Evolutionary conservation across 305 asterid genomes (phyloP).

Genomic region (Fraxinus platypoda): DNA sequence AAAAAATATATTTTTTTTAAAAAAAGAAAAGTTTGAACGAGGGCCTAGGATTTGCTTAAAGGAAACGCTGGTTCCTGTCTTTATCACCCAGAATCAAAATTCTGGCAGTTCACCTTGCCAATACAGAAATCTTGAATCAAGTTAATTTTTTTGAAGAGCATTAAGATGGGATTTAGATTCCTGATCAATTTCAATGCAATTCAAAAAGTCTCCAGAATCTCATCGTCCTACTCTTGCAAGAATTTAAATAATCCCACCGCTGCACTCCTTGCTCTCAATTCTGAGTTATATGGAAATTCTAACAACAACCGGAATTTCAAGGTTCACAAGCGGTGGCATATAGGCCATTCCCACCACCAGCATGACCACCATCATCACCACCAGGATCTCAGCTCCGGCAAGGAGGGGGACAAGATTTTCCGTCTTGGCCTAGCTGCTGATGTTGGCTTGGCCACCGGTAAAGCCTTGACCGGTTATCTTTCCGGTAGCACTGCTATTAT

Average conservation of each 20-base stretch:
- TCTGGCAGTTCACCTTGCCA: neutral
- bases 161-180: constrained; percentile 52
- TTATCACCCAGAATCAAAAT: neutral
- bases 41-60: neutral
- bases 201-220: constrained; percentile 28
- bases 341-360: constrained; percentile 66
- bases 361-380: constrained; percentile 38
- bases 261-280: constrained; percentile 23
- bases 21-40: neutral
- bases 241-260: constrained; percentile 17
- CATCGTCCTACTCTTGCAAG: constrained; percentile 21
- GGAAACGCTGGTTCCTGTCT: constrained; percentile 4
- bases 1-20: neutral
- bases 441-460: constrained; percentile 82
- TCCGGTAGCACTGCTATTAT: constrained; percentile 95
- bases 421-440: constrained; percentile 90
- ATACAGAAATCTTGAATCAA: neutral
- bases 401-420: constrained; percentile 83
- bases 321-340: constrained; percentile 71
- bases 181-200: constrained; percentile 41
- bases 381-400: constrained; percentile 43
- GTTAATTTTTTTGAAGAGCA: neutral
- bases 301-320: constrained; percentile 51
- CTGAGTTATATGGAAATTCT: constrained; percentile 24
- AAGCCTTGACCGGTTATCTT: constrained; percentile 75